These are phyloP conservation scores for Ilyonectria sp. DNA, from an alignment of 2,329 filamentous ascomycete species.

Conservation along the genomic window DNA sequence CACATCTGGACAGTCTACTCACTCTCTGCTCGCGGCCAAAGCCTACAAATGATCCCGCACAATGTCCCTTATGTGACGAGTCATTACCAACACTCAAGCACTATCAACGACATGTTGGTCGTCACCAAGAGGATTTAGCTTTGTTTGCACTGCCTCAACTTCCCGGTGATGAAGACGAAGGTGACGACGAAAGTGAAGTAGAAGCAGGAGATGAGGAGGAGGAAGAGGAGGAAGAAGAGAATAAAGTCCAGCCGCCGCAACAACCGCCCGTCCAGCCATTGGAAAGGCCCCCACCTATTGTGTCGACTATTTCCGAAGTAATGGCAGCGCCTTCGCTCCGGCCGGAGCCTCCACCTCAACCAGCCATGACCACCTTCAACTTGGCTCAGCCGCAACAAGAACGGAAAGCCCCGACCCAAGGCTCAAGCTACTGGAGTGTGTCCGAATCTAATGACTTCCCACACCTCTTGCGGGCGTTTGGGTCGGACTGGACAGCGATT, in stretches of 20 bases:
- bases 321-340: slow-evolving; percentile 71
- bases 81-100: no score
- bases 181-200: no score
- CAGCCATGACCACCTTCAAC: slow-evolving; percentile 67
- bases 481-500: slow-evolving; percentile 84
- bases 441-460: slow-evolving; percentile 85
- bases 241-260: slow-evolving; percentile 49
- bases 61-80: no score
- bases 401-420: slow-evolving; percentile 69
- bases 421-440: slow-evolving; percentile 91
- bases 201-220: no score
- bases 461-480: slow-evolving; percentile 79
- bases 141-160: no score
- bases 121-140: no score
- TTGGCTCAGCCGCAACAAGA: slow-evolving; percentile 62
- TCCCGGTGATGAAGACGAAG: no score
- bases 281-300: slow-evolving; percentile 55
- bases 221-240: no score
- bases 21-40: no score
- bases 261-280: slow-evolving; percentile 47
- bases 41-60: no score
- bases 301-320: slow-evolving; percentile 64
- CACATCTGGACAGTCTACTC: no score
- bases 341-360: slow-evolving; percentile 66
- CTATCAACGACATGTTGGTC: no score